Conservation (phyloP, 1,284 basidiomycete species). For the Moesziomyces sp. region DNA sequence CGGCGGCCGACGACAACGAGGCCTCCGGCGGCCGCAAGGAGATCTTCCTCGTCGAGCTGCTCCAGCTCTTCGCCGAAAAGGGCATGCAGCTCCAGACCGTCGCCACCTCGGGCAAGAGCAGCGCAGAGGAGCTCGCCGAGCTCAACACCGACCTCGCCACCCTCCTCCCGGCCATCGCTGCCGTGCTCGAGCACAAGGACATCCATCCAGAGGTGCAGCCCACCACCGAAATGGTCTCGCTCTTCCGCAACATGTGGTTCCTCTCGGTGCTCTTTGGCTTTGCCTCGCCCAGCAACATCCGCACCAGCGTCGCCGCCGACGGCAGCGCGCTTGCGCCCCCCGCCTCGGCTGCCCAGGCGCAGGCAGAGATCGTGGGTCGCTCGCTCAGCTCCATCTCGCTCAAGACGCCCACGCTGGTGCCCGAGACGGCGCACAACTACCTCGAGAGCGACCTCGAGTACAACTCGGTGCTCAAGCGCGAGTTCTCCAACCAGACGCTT, state of each 20-base stretch:
- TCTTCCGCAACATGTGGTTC: constrained; percentile 96
- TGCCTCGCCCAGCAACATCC: constrained; percentile 64
- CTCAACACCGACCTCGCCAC: constrained; percentile 57
- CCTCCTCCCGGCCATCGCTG: constrained; percentile 87
- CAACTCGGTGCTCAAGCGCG: constrained; percentile 82
- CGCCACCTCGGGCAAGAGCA: constrained; percentile 71
- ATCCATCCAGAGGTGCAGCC: constrained; percentile 76
- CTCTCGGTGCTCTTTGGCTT: constrained; percentile 83
- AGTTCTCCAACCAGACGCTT: constrained; percentile 54
- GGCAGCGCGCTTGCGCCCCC: constrained; percentile 17
- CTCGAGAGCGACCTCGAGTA: constrained; percentile 91
- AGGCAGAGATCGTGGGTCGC: constrained; percentile 73
- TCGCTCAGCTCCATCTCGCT: constrained; percentile 80
- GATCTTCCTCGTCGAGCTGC: constrained; percentile 82
- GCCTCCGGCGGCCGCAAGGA: constrained; percentile 69
- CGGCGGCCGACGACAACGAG: constrained; percentile 88
- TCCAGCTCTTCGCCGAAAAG: constrained; percentile 88
- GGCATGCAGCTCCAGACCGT: constrained; percentile 88
- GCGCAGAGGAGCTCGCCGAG: constrained; percentile 55
- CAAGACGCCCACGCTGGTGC: constrained; percentile 86
- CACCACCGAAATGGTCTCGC: constrained; percentile 76
- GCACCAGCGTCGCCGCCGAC: constrained; percentile 12
- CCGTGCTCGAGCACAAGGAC: constrained; percentile 80
- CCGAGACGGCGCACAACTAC: constrained; percentile 84
- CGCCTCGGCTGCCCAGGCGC: constrained; percentile 75